Base-by-base conservation (phyloP, 805 yeast species). In the Starmera pachycereana region DNA sequence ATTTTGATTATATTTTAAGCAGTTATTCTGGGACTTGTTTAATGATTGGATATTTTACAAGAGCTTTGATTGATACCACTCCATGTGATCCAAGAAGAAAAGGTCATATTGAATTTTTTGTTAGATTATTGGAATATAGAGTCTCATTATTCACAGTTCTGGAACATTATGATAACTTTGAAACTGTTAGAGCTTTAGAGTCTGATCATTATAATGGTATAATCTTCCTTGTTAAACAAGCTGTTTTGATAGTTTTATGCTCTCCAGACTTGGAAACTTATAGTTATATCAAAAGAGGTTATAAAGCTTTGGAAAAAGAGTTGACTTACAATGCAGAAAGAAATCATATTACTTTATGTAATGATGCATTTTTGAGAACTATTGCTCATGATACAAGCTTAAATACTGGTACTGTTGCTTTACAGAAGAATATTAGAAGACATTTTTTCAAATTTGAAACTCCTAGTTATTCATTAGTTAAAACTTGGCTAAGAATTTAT, bases 351-450 rank as follows among this genome's bases (percentile, higher is more conserved):
- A 57, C 55, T 16, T 46, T 50, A 35, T 38, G 52, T 16, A 70
- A 72, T 41, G 37, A 54, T 6, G 63, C 56, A 0, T 62, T 76
- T 19, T 68, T 68, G 33, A 46, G 48, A 9, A 63, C 66, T 4
- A 62, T 84, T 36, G 58, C 72, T 3, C 58, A 71, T 7, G 88
- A 80, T 44, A 72, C 67, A 18, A 61, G 63, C 18, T 71, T 78
- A 2, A 72, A 81, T 33, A 76, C 84, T 1, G 89, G 92, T 27
- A 69, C 78, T 16, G 78, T 81, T 27, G 88, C 94, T 0, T 66
- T 82, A 30, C 88, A 83, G 51, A 81, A 82, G 53, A 72, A 76
- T 43, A 59, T 82, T 39, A 68, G 83, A 53, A 71, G 55, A 43
- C 46, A 51, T 33, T 50, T 63, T 37, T 46, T 56, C 34, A 47